A percentile compares a stretch with the other conserved stretches of the same genome.
Conservation (phyloP, 1,284 basidiomycete genomes). For the Golubevia pallescens region DNA sequence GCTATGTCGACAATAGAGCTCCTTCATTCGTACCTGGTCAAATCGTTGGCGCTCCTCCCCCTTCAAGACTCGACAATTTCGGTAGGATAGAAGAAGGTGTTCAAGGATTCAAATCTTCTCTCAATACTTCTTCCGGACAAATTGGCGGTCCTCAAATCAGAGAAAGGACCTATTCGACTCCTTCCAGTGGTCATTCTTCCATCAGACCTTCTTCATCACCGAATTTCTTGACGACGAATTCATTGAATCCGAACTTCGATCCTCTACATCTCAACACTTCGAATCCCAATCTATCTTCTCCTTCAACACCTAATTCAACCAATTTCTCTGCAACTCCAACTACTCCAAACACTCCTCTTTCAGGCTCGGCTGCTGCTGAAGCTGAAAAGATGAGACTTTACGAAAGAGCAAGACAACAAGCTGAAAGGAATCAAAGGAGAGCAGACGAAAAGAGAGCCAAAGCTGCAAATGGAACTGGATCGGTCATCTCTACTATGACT, state of each 20-base stretch:
- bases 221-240: slow-evolving; percentile 1
- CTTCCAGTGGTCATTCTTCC: not conserved
- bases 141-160: not conserved
- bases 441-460: slow-evolving; percentile 33
- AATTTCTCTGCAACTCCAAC: not conserved
- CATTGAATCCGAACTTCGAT: not conserved
- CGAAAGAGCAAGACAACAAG: slow-evolving; percentile 50
- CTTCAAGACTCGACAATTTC: not conserved
- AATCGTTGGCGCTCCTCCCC: slow-evolving; percentile 1
- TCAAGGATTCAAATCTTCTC: not conserved
- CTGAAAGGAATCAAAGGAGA: slow-evolving; percentile 40
- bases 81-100: not conserved
- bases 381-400: slow-evolving; percentile 51
- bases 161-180: not conserved
- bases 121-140: not conserved
- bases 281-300: slow-evolving; percentile 5
- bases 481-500: not conserved
- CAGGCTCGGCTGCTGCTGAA: slow-evolving; percentile 23
- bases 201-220: slow-evolving; percentile 6
- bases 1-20: not conserved
- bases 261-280: not conserved
- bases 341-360: not conserved
- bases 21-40: slow-evolving; percentile 5
- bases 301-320: slow-evolving; percentile 7
- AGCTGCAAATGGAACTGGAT: slow-evolving; percentile 6